These are phyloP conservation scores for Blakeslea trispora DNA, from an alignment of 371 early-diverging fungal species.

Conservation along the genomic window DNA sequence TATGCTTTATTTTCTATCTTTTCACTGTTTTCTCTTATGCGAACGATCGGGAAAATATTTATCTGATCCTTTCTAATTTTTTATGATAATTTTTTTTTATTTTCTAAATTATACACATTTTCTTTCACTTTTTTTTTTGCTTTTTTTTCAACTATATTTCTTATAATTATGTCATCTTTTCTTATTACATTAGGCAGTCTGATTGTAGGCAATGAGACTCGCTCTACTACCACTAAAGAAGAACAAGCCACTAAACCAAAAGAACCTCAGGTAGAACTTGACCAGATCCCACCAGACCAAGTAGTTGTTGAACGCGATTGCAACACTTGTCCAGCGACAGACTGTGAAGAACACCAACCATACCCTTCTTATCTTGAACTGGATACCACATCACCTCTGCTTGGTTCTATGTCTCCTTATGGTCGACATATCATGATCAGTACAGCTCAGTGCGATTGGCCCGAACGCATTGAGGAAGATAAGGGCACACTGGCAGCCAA, in stretches of 20 bases:
- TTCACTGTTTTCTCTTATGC: no score
- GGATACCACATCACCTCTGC: conserved; percentile 51
- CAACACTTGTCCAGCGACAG: conserved; percentile 36
- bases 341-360: conserved; percentile 60
- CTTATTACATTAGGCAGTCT: conserved; percentile 2
- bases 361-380: conserved; percentile 71
- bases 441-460: conserved; percentile 68
- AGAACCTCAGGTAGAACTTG: conserved; percentile 14
- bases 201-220: neutral
- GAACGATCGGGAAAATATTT: conserved; percentile 15
- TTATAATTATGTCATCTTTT: conserved; percentile 18
- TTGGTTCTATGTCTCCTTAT: conserved; percentile 74
- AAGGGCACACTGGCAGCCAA: conserved; percentile 51
- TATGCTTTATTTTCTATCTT: neutral
- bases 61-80: conserved; percentile 10
- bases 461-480: conserved; percentile 59
- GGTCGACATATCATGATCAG: conserved; percentile 69
- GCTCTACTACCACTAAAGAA: neutral
- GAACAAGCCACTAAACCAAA: neutral
- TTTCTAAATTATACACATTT: no score
- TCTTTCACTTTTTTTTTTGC: conserved; percentile 5
- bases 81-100: conserved; percentile 4
- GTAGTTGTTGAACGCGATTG: conserved; percentile 39
- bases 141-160: no score
- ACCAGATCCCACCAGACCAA: conserved; percentile 41